Evolutionary conservation across 495 filamentous ascomycete species (phyloP).

Genomic region (Parachaetomium inaequale): DNA sequence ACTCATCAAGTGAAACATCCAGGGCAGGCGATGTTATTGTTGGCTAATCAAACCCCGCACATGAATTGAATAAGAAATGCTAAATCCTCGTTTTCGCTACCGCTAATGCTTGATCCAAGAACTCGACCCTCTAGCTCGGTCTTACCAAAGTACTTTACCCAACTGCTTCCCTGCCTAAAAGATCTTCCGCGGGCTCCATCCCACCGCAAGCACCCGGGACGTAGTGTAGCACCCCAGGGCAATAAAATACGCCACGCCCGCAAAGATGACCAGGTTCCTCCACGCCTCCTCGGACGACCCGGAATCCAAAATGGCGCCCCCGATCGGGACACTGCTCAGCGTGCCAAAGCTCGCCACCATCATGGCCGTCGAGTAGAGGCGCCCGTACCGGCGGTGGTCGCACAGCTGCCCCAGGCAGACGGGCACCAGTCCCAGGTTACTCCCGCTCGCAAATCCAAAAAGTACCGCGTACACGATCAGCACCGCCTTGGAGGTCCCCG

Average conservation of each 20-base stretch:
- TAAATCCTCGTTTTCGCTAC: too few relatives aligned
- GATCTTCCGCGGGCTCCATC: slow-evolving; percentile 55
- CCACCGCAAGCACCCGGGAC: slow-evolving; percentile 63
- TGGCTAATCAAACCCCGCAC: too few relatives aligned
- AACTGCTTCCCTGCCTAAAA: slow-evolving; percentile 34
- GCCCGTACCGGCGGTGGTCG: slow-evolving; percentile 77
- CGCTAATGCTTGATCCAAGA: too few relatives aligned
- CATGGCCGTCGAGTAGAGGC: slow-evolving; percentile 82
- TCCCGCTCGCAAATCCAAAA: slow-evolving; percentile 83
- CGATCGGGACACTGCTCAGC: slow-evolving; percentile 84
- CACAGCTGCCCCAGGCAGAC: slow-evolving; percentile 91
- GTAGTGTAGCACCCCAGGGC: slow-evolving; percentile 58
- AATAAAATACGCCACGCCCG: slow-evolving; percentile 58
- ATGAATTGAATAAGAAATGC: too few relatives aligned
- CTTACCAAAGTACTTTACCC: background rate
- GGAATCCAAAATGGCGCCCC: slow-evolving; percentile 62
- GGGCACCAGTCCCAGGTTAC: slow-evolving; percentile 78
- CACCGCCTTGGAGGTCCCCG: slow-evolving; percentile 53
- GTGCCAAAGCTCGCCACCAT: slow-evolving; percentile 87
- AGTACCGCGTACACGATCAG: slow-evolving; percentile 69
- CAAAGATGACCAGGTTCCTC: slow-evolving; percentile 66
- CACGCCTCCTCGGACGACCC: slow-evolving; percentile 44
- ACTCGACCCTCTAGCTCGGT: background rate
- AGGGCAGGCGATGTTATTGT: too few relatives aligned
- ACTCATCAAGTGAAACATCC: too few relatives aligned